phyloP scores from a whole-genome alignment of 345 rosid genomes.

The Anacardium occidentale region DNA sequence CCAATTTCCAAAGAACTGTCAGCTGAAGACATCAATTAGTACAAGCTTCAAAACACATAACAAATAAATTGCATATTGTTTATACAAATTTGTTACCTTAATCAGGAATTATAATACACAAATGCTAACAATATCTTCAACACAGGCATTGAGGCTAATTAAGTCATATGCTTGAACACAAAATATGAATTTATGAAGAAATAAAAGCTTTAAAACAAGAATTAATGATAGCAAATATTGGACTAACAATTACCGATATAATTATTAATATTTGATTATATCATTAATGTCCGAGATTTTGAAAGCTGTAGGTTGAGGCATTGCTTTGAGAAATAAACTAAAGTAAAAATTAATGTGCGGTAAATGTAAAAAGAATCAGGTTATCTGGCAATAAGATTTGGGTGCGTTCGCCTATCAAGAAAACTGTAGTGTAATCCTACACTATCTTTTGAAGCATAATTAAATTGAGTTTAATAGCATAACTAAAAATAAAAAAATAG shows the following conservation, averaged over 20 bases:
- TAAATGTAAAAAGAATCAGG: too few relatives aligned
- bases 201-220: not conserved
- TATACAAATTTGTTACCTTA: not conserved
- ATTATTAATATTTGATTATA: not conserved
- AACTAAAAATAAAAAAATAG: not conserved
- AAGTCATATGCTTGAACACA: not conserved
- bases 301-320: too few relatives aligned
- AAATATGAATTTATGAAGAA: not conserved
- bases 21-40: conserved; percentile 77
- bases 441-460: too few relatives aligned
- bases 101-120: not conserved
- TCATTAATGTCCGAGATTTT: not conserved
- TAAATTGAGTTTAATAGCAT: not conserved
- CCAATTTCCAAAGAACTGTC: conserved; percentile 94
- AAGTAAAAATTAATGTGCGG: too few relatives aligned
- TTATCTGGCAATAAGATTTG: too few relatives aligned
- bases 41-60: conserved; percentile 21
- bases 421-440: too few relatives aligned
- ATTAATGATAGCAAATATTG: not conserved
- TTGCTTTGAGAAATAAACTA: too few relatives aligned
- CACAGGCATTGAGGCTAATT: not conserved
- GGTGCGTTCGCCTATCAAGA: too few relatives aligned
- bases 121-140: not conserved
- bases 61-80: not conserved
- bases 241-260: not conserved